Conservation (phyloP, 208 protist genomes). For the Leishmania martiniquensis region DNA sequence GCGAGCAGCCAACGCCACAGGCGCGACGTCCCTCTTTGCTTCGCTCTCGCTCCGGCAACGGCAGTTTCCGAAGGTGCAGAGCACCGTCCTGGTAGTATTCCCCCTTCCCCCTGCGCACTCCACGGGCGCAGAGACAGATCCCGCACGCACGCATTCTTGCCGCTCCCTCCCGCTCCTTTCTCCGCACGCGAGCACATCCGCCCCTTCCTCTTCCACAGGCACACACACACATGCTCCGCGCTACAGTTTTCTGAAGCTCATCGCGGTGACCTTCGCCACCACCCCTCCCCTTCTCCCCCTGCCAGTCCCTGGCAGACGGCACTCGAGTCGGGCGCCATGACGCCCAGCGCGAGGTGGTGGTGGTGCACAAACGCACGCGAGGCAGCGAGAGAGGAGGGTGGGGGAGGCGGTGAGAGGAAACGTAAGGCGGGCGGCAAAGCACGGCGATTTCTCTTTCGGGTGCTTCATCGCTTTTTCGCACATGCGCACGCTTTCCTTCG, state of each 20-base stretch:
- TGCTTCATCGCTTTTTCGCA: not conserved
- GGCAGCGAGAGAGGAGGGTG: too few species aligned
- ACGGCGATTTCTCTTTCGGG: not conserved
- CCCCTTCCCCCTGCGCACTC: too few species aligned
- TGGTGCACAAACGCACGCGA: not conserved
- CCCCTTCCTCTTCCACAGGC: not conserved
- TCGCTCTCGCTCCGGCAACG: not conserved
- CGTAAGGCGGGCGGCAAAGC: not conserved
- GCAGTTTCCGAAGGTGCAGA: not conserved
- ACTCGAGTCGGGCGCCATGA: too few species aligned
- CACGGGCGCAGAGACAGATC: too few species aligned
- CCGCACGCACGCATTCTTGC: too few species aligned
- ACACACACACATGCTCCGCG: not conserved
- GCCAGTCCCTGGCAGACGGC: not conserved
- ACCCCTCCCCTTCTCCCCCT: not conserved
- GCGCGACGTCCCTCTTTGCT: not conserved
- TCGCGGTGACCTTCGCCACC: too few species aligned
- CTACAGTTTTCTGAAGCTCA: not conserved
- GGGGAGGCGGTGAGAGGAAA: too few species aligned
- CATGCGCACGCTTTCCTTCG: not conserved
- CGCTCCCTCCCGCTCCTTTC: not conserved
- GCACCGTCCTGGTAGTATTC: too few species aligned
- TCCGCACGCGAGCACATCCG: not conserved
- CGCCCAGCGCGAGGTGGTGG: not conserved
- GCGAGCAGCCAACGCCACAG: not conserved